Base-by-base conservation (phyloP, 371 early-diverging fungal genomes). In the Mortierella sp. region DNA sequence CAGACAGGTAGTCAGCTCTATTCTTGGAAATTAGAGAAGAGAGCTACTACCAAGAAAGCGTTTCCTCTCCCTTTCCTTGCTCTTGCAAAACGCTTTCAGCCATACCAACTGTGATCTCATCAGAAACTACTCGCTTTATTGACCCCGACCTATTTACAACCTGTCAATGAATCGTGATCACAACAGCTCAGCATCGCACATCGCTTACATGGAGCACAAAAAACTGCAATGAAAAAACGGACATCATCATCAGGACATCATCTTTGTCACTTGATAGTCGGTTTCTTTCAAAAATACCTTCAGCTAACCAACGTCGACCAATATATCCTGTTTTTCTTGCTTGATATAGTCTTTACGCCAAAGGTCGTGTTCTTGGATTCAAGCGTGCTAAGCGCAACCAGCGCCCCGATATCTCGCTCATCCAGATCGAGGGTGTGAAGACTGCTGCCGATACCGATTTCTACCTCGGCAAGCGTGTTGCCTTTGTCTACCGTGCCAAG, bases 281-380 rank as follows among this genome's bases (percentile, higher is more conserved):
- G 3, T 8, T 0, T 35, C 35, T 35, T 35, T 6, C 35, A 35
- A 55, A 55, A 62, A 45, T 62, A 45, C 45, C 63, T 24, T 18
- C 40, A 14, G 45, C 55, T 55, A 55, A 55, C 55, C 55, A 26
- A 55, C 22, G 20, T 22, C 52, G n/a, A 24, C 43, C 43, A 43
- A 43, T 43, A 43, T 52, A 22, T 52, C 10, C 28, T 28, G 0
- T 43, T n/a, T 24, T 6, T 11, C 35, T 58, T 20, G 2, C 52
- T 63, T 64, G 43, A 54, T 81, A 45, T 90, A 98, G 98, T 91
- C 94, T 97, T 85, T 97, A 97, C 94, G 91, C 93, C 88, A 97
- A 97, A 91, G 98, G 95, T 88, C 95, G 96, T 86, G 91, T 97
- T 88, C 92, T 97, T 86, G 97, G 97, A 75, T 96, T 87, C 95